phyloP scores from a whole-genome alignment of 148 eudicot species.

The Nepenthes gracilis region DNA sequence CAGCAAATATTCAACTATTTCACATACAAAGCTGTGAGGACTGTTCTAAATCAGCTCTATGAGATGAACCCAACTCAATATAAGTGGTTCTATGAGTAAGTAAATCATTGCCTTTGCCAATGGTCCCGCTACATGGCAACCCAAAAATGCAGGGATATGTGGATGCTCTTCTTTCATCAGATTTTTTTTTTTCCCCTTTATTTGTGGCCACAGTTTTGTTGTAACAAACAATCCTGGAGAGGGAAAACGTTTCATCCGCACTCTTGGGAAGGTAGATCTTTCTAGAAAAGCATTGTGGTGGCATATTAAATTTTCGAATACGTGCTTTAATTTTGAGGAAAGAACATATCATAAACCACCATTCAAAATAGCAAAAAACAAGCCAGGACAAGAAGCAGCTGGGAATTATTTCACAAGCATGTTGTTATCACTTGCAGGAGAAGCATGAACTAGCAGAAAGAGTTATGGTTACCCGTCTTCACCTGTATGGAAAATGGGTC shows the following conservation, averaged over 20 bases:
- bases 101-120: background rate
- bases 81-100: constrained; percentile 85
- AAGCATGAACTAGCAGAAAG: constrained; percentile 80
- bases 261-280: constrained; percentile 52
- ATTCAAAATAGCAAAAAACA: too few species aligned
- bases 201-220: constrained; percentile 36
- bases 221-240: constrained; percentile 59
- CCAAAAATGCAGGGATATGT: background rate
- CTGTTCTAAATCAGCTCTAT: constrained; percentile 78
- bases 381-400: too few species aligned
- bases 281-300: background rate
- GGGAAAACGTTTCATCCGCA: constrained; percentile 67
- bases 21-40: constrained; percentile 95
- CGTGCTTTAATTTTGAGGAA: too few species aligned
- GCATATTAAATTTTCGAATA: too few species aligned
- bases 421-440: constrained; percentile 34
- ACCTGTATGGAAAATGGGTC: constrained; percentile 82
- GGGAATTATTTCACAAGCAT: background rate
- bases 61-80: constrained; percentile 84
- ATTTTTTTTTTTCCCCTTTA: background rate
- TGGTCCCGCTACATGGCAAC: background rate
- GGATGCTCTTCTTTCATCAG: background rate
- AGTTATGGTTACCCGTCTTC: constrained; percentile 85
- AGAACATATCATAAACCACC: too few species aligned
- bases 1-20: constrained; percentile 82